Percentiles rank a stretch among this genome's conserved stretches.
phyloP scores from a whole-genome alignment of 768 basidiomycete genomes.

The Obba rivulosa region DNA sequence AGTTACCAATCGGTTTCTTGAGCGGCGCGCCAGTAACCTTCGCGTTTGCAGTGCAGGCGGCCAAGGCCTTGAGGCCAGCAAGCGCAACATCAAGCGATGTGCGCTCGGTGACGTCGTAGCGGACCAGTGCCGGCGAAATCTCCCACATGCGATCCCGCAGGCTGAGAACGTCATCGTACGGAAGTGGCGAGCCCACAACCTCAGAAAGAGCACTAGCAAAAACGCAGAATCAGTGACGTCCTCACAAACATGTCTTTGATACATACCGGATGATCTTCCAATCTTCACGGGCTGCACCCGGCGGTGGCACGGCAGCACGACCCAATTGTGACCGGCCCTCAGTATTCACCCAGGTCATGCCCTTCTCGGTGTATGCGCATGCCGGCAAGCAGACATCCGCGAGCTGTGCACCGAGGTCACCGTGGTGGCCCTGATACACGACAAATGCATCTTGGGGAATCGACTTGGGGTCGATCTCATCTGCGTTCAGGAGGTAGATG shows the following conservation, averaged over 20 bases:
- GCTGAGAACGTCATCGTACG: constrained; percentile 82
- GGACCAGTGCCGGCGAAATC: constrained; percentile 82
- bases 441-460: constrained; percentile 94
- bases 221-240: background rate
- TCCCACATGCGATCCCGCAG: constrained; percentile 96
- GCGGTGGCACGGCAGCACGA: constrained; percentile 86
- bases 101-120: constrained; percentile 77
- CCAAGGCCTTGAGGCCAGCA: constrained; percentile 60
- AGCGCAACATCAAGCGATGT: constrained; percentile 71
- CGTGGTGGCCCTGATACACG: constrained; percentile 98
- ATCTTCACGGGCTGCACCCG: constrained; percentile 94
- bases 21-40: constrained; percentile 59
- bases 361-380: constrained; percentile 91
- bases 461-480: constrained; percentile 82
- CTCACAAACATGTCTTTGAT: background rate
- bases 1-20: constrained; percentile 81
- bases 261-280: constrained; percentile 92
- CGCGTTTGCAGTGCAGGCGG: constrained; percentile 42
- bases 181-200: constrained; percentile 70
- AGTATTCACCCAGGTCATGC: constrained; percentile 92
- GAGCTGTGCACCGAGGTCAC: constrained; percentile 91
- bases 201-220: constrained; percentile 78
- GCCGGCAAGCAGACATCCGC: constrained; percentile 96
- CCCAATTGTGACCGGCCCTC: constrained; percentile 92
- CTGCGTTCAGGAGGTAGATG: constrained; percentile 93